These are phyloP conservation scores for Malassezia globosa DNA, from an alignment of 1,284 basidiomycete genomes.

Conservation along the genomic window DNA sequence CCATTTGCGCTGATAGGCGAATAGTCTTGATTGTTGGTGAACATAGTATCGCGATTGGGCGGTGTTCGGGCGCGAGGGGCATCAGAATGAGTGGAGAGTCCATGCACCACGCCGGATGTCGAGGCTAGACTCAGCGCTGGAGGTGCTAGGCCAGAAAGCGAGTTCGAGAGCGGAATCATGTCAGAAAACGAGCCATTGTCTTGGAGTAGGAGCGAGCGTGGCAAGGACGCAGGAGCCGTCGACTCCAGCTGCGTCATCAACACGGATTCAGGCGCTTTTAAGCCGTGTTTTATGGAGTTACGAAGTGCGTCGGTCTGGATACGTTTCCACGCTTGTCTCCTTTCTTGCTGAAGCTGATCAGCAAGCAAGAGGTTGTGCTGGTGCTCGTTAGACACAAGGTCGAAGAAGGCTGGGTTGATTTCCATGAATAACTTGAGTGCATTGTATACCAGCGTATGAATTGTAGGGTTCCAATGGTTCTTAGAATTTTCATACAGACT, in stretches of 20 bases:
- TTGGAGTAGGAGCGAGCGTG: neutral
- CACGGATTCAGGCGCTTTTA: constrained; percentile 22
- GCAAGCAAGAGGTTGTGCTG: constrained; percentile 60
- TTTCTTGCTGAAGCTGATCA: constrained; percentile 31
- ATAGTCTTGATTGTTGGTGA: constrained; percentile 27
- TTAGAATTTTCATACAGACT: constrained; percentile 92
- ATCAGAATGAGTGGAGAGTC: constrained; percentile 23
- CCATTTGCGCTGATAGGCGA: constrained; percentile 17
- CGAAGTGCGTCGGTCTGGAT: constrained; percentile 34
- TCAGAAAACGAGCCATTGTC: constrained; percentile 3
- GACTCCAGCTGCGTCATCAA: neutral
- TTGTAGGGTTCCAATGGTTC: constrained; percentile 98
- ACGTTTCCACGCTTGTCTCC: constrained; percentile 41
- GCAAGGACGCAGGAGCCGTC: neutral
- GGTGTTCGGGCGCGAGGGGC: constrained; percentile 25
- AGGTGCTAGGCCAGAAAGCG: constrained; percentile 11
- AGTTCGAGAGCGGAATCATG: constrained; percentile 7
- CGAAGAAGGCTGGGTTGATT: constrained; percentile 90
- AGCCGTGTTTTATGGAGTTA: constrained; percentile 33
- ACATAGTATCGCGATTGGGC: constrained; percentile 8
- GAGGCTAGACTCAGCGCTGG: constrained; percentile 13
- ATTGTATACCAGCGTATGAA: constrained; percentile 98
- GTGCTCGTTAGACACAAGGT: constrained; percentile 85
- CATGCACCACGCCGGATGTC: constrained; percentile 3
- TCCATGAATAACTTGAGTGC: constrained; percentile 98